Evolutionary conservation across 805 yeast genomes (phyloP).

Genomic region (Ogataea parapolymorpha): DNA sequence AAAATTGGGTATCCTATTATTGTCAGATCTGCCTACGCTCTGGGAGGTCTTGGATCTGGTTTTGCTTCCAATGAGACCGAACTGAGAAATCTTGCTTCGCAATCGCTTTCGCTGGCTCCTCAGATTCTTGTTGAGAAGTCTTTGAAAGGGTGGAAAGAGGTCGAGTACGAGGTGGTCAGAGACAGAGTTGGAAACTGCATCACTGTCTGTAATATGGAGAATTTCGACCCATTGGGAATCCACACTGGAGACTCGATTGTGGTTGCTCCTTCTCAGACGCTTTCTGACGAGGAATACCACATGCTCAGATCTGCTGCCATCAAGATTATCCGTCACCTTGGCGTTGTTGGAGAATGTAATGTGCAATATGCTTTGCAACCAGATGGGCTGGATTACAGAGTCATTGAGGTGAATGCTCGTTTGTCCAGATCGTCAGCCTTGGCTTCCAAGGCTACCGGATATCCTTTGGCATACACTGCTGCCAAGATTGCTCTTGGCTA

Average conservation of each 20-base stretch:
- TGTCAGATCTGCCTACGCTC: slow-evolving; percentile 95
- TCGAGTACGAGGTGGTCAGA: slow-evolving; percentile 97
- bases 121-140: slow-evolving; percentile 94
- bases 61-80: slow-evolving; percentile 87
- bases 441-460: slow-evolving; percentile 98
- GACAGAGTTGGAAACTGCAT: slow-evolving; percentile 97
- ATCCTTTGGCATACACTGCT: slow-evolving; percentile 96
- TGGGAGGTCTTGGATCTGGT: slow-evolving; percentile 98
- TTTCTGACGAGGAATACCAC: slow-evolving; percentile 94
- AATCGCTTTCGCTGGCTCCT: slow-evolving; percentile 93
- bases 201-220: slow-evolving; percentile 99
- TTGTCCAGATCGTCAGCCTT: slow-evolving; percentile 95
- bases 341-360: slow-evolving; percentile 99
- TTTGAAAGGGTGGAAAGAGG: slow-evolving; percentile 99
- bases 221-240: slow-evolving; percentile 96
- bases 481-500: slow-evolving; percentile 93
- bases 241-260: slow-evolving; percentile 99
- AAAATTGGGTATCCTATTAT: slow-evolving; percentile 92
- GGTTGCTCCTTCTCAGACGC: slow-evolving; percentile 97
- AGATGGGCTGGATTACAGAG: slow-evolving; percentile 88
- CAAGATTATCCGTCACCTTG: slow-evolving; percentile 92
- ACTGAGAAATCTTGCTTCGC: slow-evolving; percentile 76
- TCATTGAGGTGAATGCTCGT: slow-evolving; percentile 97
- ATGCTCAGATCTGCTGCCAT: slow-evolving; percentile 98
- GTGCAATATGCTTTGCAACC: slow-evolving; percentile 96